phyloP scores from a whole-genome alignment of 192 early-diverging fungal species.

The Entomortierella lignicola region DNA sequence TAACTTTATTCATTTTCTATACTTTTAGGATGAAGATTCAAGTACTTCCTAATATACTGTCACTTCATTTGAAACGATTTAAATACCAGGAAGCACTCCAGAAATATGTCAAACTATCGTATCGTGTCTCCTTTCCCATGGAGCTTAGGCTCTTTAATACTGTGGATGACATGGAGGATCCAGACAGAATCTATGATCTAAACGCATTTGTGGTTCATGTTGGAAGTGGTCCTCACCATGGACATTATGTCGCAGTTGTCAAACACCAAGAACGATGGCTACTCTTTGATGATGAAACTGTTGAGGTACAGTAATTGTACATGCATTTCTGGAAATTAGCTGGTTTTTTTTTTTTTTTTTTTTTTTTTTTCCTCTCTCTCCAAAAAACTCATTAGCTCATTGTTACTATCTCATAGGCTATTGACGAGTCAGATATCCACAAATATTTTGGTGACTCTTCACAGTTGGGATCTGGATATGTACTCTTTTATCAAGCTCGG shows the following conservation, averaged over 20 bases:
- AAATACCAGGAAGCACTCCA: slow-evolving; percentile 96
- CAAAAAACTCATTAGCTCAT: too few species aligned
- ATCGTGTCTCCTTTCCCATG: slow-evolving; percentile 93
- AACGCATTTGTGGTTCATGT: slow-evolving; percentile 95
- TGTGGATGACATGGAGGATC: slow-evolving; percentile 88
- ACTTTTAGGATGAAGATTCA: slow-evolving; percentile 92
- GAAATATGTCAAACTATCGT: slow-evolving; percentile 93
- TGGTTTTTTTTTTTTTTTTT: neutral
- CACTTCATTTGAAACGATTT: slow-evolving; percentile 96
- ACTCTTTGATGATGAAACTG: slow-evolving; percentile 96
- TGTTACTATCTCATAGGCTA: too few species aligned
- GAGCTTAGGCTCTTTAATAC: slow-evolving; percentile 97
- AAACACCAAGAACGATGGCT: slow-evolving; percentile 91
- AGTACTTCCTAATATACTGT: slow-evolving; percentile 91
- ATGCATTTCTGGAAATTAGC: neutral
- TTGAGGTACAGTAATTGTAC: slow-evolving; percentile 69
- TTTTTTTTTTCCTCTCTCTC: too few species aligned
- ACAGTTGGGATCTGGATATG: slow-evolving; percentile 81
- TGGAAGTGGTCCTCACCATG: slow-evolving; percentile 95
- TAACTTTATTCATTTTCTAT: too few species aligned
- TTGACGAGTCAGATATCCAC: slow-evolving; percentile 80
- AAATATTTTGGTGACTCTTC: slow-evolving; percentile 86
- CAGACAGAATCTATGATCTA: slow-evolving; percentile 88
- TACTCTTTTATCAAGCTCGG: slow-evolving; percentile 81
- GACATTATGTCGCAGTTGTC: slow-evolving; percentile 95